Percentiles rank a stretch among this genome's conserved stretches.
Conservation (phyloP, 2,329 filamentous ascomycete species). For the Colletotrichum filicis region DNA sequence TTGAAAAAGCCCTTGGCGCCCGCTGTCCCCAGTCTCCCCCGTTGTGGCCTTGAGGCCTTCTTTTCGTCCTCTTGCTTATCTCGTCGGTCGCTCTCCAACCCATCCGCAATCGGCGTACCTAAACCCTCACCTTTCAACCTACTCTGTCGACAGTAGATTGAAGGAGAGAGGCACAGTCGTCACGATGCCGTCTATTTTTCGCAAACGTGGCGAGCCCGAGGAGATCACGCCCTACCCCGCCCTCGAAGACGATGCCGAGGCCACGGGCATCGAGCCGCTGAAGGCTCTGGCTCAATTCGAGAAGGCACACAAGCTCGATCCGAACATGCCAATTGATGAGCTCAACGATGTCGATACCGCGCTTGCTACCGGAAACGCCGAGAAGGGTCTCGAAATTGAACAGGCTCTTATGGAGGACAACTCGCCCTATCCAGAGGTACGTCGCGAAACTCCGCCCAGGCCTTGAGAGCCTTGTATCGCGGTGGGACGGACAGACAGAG, state of each 20-base stretch:
- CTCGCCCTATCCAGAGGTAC: slow-evolving; percentile 74
- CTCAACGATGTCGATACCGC: slow-evolving; percentile 70
- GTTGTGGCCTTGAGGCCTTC: slow-evolving; percentile 31
- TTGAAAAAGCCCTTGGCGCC: slow-evolving; percentile 33
- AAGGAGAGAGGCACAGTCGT: slow-evolving; percentile 23
- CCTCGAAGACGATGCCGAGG: slow-evolving; percentile 49
- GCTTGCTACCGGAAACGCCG: slow-evolving; percentile 63
- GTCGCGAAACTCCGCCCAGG: slow-evolving; percentile 31
- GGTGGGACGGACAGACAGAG: neutral
- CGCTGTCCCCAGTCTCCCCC: slow-evolving; percentile 26
- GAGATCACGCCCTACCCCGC: slow-evolving; percentile 56
- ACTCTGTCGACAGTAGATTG: slow-evolving; percentile 27
- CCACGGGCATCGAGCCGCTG: slow-evolving; percentile 53
- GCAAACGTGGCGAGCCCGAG: slow-evolving; percentile 58
- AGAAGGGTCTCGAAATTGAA: slow-evolving; percentile 67
- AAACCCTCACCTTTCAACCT: slow-evolving; percentile 31
- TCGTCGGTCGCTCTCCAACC: slow-evolving; percentile 23
- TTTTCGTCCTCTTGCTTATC: slow-evolving; percentile 32
- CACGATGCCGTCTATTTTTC: slow-evolving; percentile 53
- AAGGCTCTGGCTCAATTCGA: slow-evolving; percentile 66
- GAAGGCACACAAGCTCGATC: slow-evolving; percentile 71
- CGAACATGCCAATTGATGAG: slow-evolving; percentile 72
- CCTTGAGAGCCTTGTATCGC: neutral
- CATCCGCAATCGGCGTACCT: slow-evolving; percentile 30
- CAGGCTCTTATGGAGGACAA: slow-evolving; percentile 71